Evolutionary conservation across 768 basidiomycete genomes (phyloP).

Genomic region (Termitomyces sp.): DNA sequence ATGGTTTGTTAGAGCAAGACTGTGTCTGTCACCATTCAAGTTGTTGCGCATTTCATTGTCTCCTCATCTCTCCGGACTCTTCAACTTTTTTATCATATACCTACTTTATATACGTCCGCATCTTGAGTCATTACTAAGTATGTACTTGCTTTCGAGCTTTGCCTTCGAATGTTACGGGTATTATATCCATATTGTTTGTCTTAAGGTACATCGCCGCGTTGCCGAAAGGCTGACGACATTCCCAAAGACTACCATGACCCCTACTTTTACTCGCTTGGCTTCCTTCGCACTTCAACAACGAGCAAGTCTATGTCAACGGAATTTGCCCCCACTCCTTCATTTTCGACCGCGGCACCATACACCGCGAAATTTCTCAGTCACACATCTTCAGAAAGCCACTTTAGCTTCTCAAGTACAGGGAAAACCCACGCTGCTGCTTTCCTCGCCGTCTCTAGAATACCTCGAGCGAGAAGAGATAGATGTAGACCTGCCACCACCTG

Average conservation of each 20-base stretch:
- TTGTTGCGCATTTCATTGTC: conserved; percentile 3
- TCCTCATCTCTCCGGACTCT: conserved; percentile 21
- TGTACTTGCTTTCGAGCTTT: conserved; percentile 16
- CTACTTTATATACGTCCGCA: conserved; percentile 24
- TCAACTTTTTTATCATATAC: conserved; percentile 22
- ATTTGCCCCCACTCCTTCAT: not conserved
- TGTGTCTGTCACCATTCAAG: not conserved
- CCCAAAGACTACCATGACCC: conserved; percentile 13
- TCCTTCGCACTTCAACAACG: conserved; percentile 11
- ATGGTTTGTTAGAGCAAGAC: conserved; percentile 51
- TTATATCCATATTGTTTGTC: not conserved
- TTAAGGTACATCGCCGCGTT: not conserved
- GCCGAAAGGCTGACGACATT: conserved; percentile 1
- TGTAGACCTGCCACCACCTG: conserved; percentile 50
- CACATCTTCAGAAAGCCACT: conserved; percentile 27
- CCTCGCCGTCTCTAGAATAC: conserved; percentile 49
- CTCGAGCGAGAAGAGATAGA: conserved; percentile 63
- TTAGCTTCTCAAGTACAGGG: conserved; percentile 40
- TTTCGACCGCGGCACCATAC: conserved; percentile 1
- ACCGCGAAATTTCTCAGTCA: conserved; percentile 21
- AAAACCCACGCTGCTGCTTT: conserved; percentile 46
- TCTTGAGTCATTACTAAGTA: conserved; percentile 24
- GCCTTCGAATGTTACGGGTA: conserved; percentile 1
- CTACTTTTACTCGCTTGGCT: conserved; percentile 10
- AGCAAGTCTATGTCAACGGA: conserved; percentile 4